A percentile compares a stretch with the other conserved stretches of the same genome.
phyloP scores from a whole-genome alignment of 495 filamentous ascomycete species.

The Trichoderma asperelloides region DNA sequence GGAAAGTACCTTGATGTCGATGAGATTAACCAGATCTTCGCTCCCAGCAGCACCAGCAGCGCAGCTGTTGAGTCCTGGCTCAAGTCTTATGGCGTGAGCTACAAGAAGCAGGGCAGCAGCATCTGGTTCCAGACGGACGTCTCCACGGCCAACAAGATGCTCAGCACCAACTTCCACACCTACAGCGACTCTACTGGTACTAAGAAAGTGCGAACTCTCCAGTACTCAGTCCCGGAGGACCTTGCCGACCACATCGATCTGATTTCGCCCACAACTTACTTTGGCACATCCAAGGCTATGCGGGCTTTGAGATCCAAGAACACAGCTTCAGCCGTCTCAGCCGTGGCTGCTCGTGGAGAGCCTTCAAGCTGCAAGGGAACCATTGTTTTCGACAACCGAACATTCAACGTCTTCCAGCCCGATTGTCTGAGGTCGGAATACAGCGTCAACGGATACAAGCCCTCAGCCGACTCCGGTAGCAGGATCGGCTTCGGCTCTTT shows the following conservation, averaged over 20 bases:
- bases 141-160: slow-evolving; percentile 38
- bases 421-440: slow-evolving; percentile 51
- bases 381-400: neutral
- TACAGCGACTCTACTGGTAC: slow-evolving; percentile 12
- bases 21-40: slow-evolving; percentile 37
- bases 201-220: slow-evolving; percentile 44
- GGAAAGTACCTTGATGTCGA: slow-evolving; percentile 39
- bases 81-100: slow-evolving; percentile 29
- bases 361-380: slow-evolving; percentile 31
- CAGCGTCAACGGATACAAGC: slow-evolving; percentile 43
- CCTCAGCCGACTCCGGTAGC: slow-evolving; percentile 35
- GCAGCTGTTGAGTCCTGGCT: slow-evolving; percentile 37
- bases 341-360: slow-evolving; percentile 13
- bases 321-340: slow-evolving; percentile 5
- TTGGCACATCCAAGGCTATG: slow-evolving; percentile 33
- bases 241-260: slow-evolving; percentile 44
- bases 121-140: slow-evolving; percentile 43
- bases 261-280: slow-evolving; percentile 51
- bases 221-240: slow-evolving; percentile 48
- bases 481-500: slow-evolving; percentile 50
- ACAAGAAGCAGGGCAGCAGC: slow-evolving; percentile 33
- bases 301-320: neutral
- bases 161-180: slow-evolving; percentile 16
- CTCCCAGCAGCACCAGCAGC: slow-evolving; percentile 30
- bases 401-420: slow-evolving; percentile 41